Base-by-base conservation (phyloP, 768 basidiomycete genomes). In the Russula sp. region DNA sequence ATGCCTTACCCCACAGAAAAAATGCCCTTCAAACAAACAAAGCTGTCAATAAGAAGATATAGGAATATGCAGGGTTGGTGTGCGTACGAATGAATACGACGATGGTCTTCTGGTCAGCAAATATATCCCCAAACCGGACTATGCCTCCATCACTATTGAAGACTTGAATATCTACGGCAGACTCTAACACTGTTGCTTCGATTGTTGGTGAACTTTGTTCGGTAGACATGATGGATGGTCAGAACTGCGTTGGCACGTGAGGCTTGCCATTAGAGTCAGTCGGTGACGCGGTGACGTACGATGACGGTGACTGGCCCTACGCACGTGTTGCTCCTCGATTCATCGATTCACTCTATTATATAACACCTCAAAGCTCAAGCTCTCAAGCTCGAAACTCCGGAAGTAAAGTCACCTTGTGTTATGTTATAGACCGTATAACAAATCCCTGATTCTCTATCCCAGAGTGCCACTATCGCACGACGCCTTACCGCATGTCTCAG, bases 21-120 rank as follows among this genome's bases (percentile, higher is more conserved):
- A 68, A 24, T 68, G 67, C 18, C 67, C 67, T 68, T 42, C 10
- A 18, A 24, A 34, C 8, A 22, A 38, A 30, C 8, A n/a, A 32
- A n/a, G 7, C 5, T 4, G 36, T 51, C 59, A 63, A 28, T 36
- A n/a, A 7, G n/a, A 5, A 40, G 30, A n/a, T 44, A 24, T 42
- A 34, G 11, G 18, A 9, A 13, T 4, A n/a, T 26, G 10, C n/a
- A 6, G 20, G 28, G n/a, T 46, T 8, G n/a, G n/a, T n/a, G n/a
- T n/a, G 56, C 67, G 48, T 22, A 66, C 67, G 67, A 10, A 66
- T 61, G 38, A 66, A 68, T 24, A 66, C 62, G 1, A 66, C 49
- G 4, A 66, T 28, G 9, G 59, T 57, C 50, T 66, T 66, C 62
- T 63, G 58, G 5, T 57, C 26, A 22, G 49, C 62, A 42, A 66